These are phyloP conservation scores for Phialemoniopsis sp. DNA, from an alignment of 2,329 filamentous ascomycete species.

Conservation along the genomic window DNA sequence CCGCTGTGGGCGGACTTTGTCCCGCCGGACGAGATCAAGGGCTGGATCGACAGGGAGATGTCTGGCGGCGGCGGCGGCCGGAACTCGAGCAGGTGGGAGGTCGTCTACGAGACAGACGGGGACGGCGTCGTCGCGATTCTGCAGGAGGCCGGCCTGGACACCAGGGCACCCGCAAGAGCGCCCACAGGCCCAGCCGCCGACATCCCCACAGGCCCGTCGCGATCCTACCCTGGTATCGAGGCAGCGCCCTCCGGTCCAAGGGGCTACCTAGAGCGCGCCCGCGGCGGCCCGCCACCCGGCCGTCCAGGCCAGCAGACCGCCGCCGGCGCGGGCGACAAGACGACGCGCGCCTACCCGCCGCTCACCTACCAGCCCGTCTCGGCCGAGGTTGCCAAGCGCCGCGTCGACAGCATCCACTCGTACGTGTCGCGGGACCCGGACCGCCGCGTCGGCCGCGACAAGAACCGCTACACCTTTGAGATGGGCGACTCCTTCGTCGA, in stretches of 20 bases:
- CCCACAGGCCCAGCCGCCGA: constrained; percentile 15
- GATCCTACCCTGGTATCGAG: constrained; percentile 21
- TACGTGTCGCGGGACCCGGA: constrained; percentile 24
- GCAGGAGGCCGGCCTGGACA: constrained; percentile 34
- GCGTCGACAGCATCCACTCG: constrained; percentile 54
- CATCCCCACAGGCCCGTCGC: constrained; percentile 21
- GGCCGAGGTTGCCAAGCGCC: constrained; percentile 57
- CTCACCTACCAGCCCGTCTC: constrained; percentile 55
- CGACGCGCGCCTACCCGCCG: constrained; percentile 35
- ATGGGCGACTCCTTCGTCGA: constrained; percentile 63
- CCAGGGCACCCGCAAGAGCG: constrained; percentile 9
- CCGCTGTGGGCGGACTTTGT: constrained; percentile 87
- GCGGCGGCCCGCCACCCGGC: neutral
- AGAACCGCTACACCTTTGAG: constrained; percentile 72
- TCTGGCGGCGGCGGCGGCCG: constrained; percentile 28
- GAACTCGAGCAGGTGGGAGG: constrained; percentile 58
- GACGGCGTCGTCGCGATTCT: constrained; percentile 54
- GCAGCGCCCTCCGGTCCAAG: constrained; percentile 25
- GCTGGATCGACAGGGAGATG: constrained; percentile 72
- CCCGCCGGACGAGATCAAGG: constrained; percentile 65
- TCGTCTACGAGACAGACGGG: constrained; percentile 60
- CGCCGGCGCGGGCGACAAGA: constrained; percentile 6
- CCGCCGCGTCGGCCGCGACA: constrained; percentile 43
- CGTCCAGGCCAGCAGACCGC: neutral
- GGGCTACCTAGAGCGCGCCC: neutral